Evolutionary conservation across 2,329 filamentous ascomycete genomes (phyloP), one percentile per base, ranked within the genome.

Genomic region (Ramichloridium luteum): DNA sequence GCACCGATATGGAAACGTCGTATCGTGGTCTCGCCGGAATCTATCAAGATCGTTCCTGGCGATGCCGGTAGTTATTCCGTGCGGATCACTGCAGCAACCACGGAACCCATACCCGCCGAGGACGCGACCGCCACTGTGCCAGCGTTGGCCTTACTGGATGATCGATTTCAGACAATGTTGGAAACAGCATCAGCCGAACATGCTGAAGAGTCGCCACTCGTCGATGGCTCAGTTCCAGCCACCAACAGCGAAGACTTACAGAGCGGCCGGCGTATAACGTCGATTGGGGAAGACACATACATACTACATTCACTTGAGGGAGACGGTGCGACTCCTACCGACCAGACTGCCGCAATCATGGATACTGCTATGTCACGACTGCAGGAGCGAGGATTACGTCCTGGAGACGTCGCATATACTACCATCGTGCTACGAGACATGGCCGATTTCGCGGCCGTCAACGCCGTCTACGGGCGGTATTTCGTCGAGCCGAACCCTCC

Each of bases 401-500:
- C 53, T 13, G 28, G 42, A 9, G 34, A 42, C 13, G 44, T 60
- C 12, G 51, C 58, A 16, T 57, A 56, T 36, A 69, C 65, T 22
- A 72, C 68, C 1, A 64, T 96, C 31, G 60, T 92, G 29, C 70
- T 98, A 18, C 74, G 79, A 31, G 68, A 68, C 35, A 94, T 96
- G 80, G 55, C 70, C 13, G 75, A 85, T 56, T 98, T 96, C 55
- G 64, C 73, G 0, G 48, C 61, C 11, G 64, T 93, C 45, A 96
- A 96, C 56, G 55, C 62, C 15, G 61, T 80, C 40, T 98, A 96
- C 56, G 75, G 73, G 4, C 64, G 68, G 6, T 68, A 85, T 25
- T 96, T 96, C 56, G 60, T 61, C 13, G 64, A 69, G 29, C 79
- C 86, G 0, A 93, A 86, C 42, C 90, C 90, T 1, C 84, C 90